Base-by-base conservation (phyloP, 805 yeast species). In the Candida cerambycidarum region DNA sequence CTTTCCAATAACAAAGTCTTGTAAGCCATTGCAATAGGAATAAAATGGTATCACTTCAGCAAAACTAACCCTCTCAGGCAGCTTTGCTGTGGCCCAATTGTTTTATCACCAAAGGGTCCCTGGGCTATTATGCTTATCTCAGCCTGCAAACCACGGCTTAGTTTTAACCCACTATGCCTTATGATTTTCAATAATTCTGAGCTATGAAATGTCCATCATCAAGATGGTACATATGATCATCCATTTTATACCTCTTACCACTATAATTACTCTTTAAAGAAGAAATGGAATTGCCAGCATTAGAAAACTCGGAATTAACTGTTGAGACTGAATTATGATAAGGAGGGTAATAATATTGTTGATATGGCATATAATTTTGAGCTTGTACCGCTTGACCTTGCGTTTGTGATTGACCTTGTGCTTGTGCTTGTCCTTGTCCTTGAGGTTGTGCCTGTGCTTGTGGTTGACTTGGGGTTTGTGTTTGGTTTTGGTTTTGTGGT, bases 341-440 rank as follows among this genome's bases (percentile, higher is more conserved):
- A 10, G 52, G 50, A 24, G 52, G 50, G 23, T 41, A 43, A 13
- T 44, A 48, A 23, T 43, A 38, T 13, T 44, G 48, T 24, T 46
- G 54, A 28, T 40, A 39, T 4, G 40, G 50, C 36, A 41, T 21
- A 29, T 42, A 18, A 31, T 40, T 13, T 18, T 31, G 13, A 28
- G 27, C 10, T 24, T 19, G 31, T 28, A 5, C 13, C 13, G 13
- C 18, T 14, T 24, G 29, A n/a, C n/a, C n/a, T n/a, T n/a, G n/a
- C n/a, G n/a, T n/a, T 10, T 19, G 17, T 3, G n/a, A 9, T 19
- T 33, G 31, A 12, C 38, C 28, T 9, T 34, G 17, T 10, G 28
- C 28, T 23, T 32, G 31, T 4, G 10, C 15, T 30, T 31, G 37
- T 21, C n/a, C 19, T 32, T 36, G 29, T 21, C 7, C 27, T 18